Evolutionary conservation across 225 moss, liverwort and hornwort species (phyloP), one percentile per base, ranked within the genome.

Genomic region (Rhytidiadelphus loreus): DNA sequence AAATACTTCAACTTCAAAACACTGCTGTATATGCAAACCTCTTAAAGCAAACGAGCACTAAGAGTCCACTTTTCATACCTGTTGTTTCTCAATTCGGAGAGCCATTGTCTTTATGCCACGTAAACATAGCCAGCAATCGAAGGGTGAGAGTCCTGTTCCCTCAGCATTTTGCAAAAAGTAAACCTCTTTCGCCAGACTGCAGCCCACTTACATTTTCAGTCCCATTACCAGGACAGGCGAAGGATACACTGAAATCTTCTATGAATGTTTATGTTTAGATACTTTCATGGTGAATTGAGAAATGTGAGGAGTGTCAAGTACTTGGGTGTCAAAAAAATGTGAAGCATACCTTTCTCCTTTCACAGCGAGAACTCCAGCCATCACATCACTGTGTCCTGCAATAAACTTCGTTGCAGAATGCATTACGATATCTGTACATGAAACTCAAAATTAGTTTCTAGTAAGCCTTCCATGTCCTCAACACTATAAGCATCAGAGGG

Each of bases 391-490:
- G 88, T 98, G 98, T 71, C 98, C 98, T 80, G 96, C 88, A 77
- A 98, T 96, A 65, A 98, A 98, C 92, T 98, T 98, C 60, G 98
- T 98, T 28, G 96, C 98, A 88, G 98, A 98, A 85, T 96, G 96
- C 95, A 98, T 96, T 81, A 98, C 96, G 41, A 98, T 98, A 88
- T 98, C 95, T 94, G 93, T 66, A 85, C 88, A 90, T 82, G 81
- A 28, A 82, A 85, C 69, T 30, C 81, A 33, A 86, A 71, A 70
- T 86, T 64, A 89, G 58, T 64, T 30, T 29, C 52, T 66, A 72
- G 76, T 48, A 55, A 57, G 70, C 44, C 81, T 48, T 86, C 39
- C 20, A 60, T 37, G 59, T 59, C 79, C 85, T 84, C 39, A 81
- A 50, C 29, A 71, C 8, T 56, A 63, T 44, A 82, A 64, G 8